phyloP scores from a whole-genome alignment of 2,329 filamentous ascomycete genomes.

The Exserohilum turcica region DNA sequence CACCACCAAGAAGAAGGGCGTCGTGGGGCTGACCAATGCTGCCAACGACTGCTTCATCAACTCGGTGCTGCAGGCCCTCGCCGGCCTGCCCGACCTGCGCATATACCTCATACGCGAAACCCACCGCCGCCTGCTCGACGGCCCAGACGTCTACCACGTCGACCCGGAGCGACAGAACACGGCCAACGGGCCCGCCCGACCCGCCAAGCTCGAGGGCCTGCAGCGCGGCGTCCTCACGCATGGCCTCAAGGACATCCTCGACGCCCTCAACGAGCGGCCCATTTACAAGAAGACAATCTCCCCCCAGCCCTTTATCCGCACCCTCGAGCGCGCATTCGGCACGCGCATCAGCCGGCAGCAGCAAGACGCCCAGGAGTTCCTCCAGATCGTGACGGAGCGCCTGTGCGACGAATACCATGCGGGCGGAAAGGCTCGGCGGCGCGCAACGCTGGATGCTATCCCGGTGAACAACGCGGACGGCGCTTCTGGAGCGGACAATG shows the following conservation, averaged over 20 bases:
- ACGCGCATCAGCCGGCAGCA: constrained; percentile 92
- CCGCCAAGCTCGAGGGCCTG: constrained; percentile 62
- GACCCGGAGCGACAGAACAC: constrained; percentile 56
- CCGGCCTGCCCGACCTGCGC: constrained; percentile 85
- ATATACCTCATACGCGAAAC: constrained; percentile 91
- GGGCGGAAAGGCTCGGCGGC: constrained; percentile 71
- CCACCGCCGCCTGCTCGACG: constrained; percentile 81
- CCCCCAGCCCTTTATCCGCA: constrained; percentile 79
- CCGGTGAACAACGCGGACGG: constrained; percentile 25
- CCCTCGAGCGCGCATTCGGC: constrained; percentile 82
- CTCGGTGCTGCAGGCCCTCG: constrained; percentile 89
- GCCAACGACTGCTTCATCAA: constrained; percentile 90
- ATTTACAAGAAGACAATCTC: constrained; percentile 94
- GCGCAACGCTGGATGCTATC: constrained; percentile 51
- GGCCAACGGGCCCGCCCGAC: constrained; percentile 47
- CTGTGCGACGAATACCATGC: constrained; percentile 94
- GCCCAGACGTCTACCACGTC: constrained; percentile 72
- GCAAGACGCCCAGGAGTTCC: constrained; percentile 96
- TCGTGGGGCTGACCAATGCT: constrained; percentile 84
- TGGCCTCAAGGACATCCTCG: constrained; percentile 89
- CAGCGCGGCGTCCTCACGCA: constrained; percentile 83
- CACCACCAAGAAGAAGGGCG: constrained; percentile 72
- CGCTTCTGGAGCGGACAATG: constrained; percentile 28
- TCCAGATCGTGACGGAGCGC: constrained; percentile 91
- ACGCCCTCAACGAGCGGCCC: constrained; percentile 89